These are phyloP conservation scores for Magnolia officinalis DNA, from an alignment of 164 flowering plant species.

Conservation along the genomic window DNA sequence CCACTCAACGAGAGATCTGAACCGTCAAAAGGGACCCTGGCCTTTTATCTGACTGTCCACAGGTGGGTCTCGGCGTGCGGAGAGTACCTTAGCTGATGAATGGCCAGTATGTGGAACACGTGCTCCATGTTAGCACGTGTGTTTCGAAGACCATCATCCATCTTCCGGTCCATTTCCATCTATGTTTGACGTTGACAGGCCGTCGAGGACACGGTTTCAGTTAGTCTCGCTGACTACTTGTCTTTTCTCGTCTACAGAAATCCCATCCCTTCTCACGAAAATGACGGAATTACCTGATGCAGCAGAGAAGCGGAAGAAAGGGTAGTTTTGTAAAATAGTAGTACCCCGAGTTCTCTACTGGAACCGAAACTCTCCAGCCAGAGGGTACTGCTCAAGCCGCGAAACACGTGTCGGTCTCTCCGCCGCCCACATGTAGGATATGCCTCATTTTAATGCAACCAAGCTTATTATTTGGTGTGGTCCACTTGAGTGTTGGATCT, in stretches of 20 bases:
- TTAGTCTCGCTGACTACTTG: not conserved
- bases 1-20: not conserved
- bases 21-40: not conserved
- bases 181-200: not conserved
- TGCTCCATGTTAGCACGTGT: no score
- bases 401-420: not conserved
- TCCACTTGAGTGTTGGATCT: no score
- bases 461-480: no score
- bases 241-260: not conserved
- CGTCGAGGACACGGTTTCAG: not conserved
- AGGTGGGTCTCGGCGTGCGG: no score
- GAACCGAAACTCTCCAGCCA: not conserved
- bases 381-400: not conserved
- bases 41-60: no score
- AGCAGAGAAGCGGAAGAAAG: not conserved
- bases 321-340: not conserved
- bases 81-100: no score
- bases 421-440: not conserved
- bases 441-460: no score
- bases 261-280: not conserved
- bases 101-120: no score
- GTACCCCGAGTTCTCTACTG: not conserved
- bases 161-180: no score
- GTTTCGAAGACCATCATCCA: no score
- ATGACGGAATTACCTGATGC: not conserved